phyloP scores from a whole-genome alignment of 306 rosid genomes.

The Sphenostylis stenocarpa region DNA sequence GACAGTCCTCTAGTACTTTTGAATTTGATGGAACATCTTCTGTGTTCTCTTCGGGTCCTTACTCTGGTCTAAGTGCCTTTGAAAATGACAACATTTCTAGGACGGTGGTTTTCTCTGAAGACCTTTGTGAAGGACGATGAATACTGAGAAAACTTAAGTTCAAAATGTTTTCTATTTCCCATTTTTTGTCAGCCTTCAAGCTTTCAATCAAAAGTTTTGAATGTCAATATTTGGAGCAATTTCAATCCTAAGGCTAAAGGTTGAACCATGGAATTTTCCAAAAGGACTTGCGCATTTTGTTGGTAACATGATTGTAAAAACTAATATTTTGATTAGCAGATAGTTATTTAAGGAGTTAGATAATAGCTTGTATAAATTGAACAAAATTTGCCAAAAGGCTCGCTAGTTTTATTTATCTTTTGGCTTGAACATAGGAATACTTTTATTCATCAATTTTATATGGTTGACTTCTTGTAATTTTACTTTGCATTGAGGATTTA shows the following conservation, averaged over 20 bases:
- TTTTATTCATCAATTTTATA: neutral
- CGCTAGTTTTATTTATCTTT: conserved; percentile 12
- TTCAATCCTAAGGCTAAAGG: conserved; percentile 30
- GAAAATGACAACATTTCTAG: conserved; percentile 79
- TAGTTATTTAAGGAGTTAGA: neutral
- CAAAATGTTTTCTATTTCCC: neutral
- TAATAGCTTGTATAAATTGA: conserved; percentile 23
- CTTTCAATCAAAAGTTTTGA: conserved; percentile 20
- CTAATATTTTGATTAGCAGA: conserved; percentile 6
- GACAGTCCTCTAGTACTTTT: conserved; percentile 78
- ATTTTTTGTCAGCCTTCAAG: neutral
- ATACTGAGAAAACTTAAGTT: conserved; percentile 12
- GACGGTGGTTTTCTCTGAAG: conserved; percentile 90
- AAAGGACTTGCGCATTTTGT: conserved; percentile 32
- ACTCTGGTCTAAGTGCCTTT: conserved; percentile 80
- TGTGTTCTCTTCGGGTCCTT: conserved; percentile 90
- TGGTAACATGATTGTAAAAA: conserved; percentile 8
- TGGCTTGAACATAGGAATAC: neutral
- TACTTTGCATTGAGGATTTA: too few species aligned
- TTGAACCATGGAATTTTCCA: conserved; percentile 26
- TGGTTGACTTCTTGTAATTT: neutral
- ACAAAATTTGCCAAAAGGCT: conserved; percentile 16
- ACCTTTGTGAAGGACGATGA: conserved; percentile 97
- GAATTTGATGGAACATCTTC: conserved; percentile 96
- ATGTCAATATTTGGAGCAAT: conserved; percentile 21